These are phyloP conservation scores for Pichia sp. DNA, from an alignment of 1,139 yeast genomes.

Conservation along the genomic window DNA sequence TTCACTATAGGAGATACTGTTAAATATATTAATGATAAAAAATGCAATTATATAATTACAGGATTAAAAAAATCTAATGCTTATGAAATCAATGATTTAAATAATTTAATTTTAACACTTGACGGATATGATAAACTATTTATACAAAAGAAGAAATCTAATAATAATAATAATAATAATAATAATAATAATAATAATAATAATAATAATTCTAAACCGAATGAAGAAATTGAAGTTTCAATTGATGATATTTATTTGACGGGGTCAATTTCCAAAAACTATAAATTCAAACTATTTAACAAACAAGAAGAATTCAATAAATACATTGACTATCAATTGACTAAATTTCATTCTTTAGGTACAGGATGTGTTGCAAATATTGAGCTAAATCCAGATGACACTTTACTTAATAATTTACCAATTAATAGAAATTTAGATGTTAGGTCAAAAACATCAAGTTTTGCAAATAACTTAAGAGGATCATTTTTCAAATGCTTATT, in stretches of 20 bases:
- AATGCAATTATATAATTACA: constrained; percentile 35
- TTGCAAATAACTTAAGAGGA: constrained; percentile 9
- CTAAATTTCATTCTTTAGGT: background rate
- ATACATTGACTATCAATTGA: constrained; percentile 13
- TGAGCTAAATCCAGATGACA: constrained; percentile 1
- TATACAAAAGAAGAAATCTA: constrained; percentile 23
- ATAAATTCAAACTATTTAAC: constrained; percentile 20
- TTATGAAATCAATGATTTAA: constrained; percentile 19
- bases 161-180: background rate
- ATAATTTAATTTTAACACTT: constrained; percentile 30
- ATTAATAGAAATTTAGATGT: background rate
- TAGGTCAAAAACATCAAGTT: background rate
- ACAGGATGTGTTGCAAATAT: background rate
- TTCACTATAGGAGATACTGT: constrained; percentile 39
- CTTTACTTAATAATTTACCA: constrained; percentile 1
- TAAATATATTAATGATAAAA: constrained; percentile 21
- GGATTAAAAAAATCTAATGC: constrained; percentile 34
- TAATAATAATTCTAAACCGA: background rate
- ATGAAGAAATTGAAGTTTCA: constrained; percentile 8
- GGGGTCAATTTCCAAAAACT: constrained; percentile 2
- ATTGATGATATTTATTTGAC: constrained; percentile 15
- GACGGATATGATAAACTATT: constrained; percentile 51
- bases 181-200: background rate
- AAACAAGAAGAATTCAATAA: constrained; percentile 15
- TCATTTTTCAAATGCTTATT: constrained; percentile 14